Conservation (phyloP, 352 stramenopile species). For the Phytophthora cryptogea region DNA sequence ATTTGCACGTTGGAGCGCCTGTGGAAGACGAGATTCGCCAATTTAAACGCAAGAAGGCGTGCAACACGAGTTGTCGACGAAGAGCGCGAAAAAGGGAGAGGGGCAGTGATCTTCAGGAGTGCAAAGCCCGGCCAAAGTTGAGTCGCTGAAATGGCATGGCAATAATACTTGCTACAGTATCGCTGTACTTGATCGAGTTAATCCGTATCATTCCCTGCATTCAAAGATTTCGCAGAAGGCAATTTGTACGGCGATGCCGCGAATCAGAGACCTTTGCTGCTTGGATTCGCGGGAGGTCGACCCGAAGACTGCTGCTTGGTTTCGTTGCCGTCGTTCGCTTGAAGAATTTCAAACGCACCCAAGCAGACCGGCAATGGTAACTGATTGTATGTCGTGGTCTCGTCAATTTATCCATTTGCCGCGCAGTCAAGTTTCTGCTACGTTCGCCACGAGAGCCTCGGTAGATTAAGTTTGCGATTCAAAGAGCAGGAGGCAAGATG, state of each 20-base stretch:
- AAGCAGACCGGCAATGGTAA: slow-evolving; percentile 3
- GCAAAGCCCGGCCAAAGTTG: not conserved
- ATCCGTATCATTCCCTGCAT: too few relatives aligned
- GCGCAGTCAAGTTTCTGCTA: not conserved
- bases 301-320: slow-evolving; percentile 11
- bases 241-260: not conserved
- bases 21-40: slow-evolving; percentile 4
- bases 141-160: too few relatives aligned
- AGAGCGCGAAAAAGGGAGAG: slow-evolving; percentile 6
- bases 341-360: slow-evolving; percentile 8
- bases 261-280: slow-evolving; percentile 10
- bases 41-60: slow-evolving; percentile 16
- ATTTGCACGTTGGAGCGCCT: slow-evolving; percentile 29
- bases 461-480: too few relatives aligned
- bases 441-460: not conserved
- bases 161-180: too few relatives aligned
- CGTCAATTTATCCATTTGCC: slow-evolving; percentile 1
- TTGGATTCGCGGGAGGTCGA: not conserved
- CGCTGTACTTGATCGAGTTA: too few relatives aligned
- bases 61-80: slow-evolving; percentile 13
- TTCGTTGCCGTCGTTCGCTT: slow-evolving; percentile 1
- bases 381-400: slow-evolving; percentile 7
- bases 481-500: too few relatives aligned
- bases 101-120: slow-evolving; percentile 6
- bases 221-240: too few relatives aligned